Evolutionary conservation across 2,329 filamentous ascomycete genomes (phyloP).

Genomic region (Tolypocladium paradoxum): DNA sequence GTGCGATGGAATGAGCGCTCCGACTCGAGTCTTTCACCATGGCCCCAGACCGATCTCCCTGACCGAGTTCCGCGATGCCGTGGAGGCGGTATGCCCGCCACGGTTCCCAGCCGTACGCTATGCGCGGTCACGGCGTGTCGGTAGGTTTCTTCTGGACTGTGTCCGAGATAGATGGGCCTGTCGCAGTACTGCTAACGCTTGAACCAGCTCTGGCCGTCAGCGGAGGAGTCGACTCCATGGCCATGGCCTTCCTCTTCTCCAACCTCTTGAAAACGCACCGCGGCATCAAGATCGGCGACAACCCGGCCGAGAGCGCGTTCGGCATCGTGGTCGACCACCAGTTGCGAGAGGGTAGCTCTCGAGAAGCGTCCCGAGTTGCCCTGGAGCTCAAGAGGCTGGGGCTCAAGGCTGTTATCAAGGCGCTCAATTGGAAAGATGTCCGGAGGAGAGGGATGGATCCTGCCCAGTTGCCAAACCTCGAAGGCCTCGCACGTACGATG

Average conservation of each 20-base stretch:
- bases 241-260: conserved; percentile 65
- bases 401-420: conserved; percentile 14
- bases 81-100: conserved; percentile 37
- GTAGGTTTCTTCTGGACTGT: conserved; percentile 18
- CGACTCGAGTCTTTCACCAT: conserved; percentile 23
- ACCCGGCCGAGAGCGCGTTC: conserved; percentile 28
- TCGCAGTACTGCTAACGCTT: neutral
- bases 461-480: conserved; percentile 49
- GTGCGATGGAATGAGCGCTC: conserved; percentile 24
- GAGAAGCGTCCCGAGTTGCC: conserved; percentile 40
- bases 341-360: conserved; percentile 38
- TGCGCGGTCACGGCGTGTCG: conserved; percentile 27
- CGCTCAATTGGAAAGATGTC: conserved; percentile 36
- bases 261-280: conserved; percentile 25
- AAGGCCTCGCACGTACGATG: conserved; percentile 61
- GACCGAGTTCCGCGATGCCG: conserved; percentile 32
- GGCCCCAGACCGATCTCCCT: conserved; percentile 25
- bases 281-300: conserved; percentile 31
- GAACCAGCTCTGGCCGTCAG: conserved; percentile 65
- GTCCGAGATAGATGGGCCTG: neutral
- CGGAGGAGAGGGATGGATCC: conserved; percentile 19
- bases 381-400: conserved; percentile 27
- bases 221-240: conserved; percentile 97
- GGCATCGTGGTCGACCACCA: conserved; percentile 48
- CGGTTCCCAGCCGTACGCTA: conserved; percentile 33